A percentile compares a stretch with the other conserved stretches of the same genome.
These are phyloP conservation scores for Tolypocladium nubicola DNA, from an alignment of 2,329 filamentous ascomycete genomes.

Conservation along the genomic window DNA sequence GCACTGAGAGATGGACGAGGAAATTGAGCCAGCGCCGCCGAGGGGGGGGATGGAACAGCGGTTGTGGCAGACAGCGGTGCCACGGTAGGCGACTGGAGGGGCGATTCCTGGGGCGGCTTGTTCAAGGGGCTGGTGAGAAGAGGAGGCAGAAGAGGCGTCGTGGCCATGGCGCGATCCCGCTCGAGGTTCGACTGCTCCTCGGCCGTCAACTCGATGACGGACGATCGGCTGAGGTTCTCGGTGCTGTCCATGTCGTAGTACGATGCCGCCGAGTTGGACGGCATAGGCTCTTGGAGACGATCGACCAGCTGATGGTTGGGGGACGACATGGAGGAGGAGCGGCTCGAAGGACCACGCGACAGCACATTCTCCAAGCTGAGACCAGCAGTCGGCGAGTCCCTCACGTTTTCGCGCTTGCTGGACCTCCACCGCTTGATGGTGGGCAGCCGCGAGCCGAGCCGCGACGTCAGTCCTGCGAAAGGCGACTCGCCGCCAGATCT, in stretches of 20 bases:
- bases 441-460: constrained; percentile 53
- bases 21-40: constrained; percentile 35
- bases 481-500: constrained; percentile 47
- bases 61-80: constrained; percentile 12
- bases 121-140: constrained; percentile 53
- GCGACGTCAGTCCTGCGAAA: constrained; percentile 50
- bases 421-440: constrained; percentile 41
- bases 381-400: constrained; percentile 62
- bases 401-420: constrained; percentile 31
- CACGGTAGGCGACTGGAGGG: constrained; percentile 68
- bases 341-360: constrained; percentile 59
- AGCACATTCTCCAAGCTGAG: constrained; percentile 70
- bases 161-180: constrained; percentile 52
- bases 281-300: constrained; percentile 38
- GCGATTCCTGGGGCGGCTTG: constrained; percentile 56
- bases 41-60: constrained; percentile 4
- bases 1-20: constrained; percentile 58
- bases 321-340: constrained; percentile 67
- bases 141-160: constrained; percentile 78
- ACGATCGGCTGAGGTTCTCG: constrained; percentile 39
- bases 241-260: constrained; percentile 42
- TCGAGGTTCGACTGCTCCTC: constrained; percentile 38
- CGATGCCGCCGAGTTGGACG: constrained; percentile 53
- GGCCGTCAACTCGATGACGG: constrained; percentile 30
- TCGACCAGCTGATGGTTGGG: constrained; percentile 38